Evolutionary conservation across 305 asterid species (phyloP), one percentile per base, ranked within the genome.

Genomic region (Plantago lanceolata): DNA sequence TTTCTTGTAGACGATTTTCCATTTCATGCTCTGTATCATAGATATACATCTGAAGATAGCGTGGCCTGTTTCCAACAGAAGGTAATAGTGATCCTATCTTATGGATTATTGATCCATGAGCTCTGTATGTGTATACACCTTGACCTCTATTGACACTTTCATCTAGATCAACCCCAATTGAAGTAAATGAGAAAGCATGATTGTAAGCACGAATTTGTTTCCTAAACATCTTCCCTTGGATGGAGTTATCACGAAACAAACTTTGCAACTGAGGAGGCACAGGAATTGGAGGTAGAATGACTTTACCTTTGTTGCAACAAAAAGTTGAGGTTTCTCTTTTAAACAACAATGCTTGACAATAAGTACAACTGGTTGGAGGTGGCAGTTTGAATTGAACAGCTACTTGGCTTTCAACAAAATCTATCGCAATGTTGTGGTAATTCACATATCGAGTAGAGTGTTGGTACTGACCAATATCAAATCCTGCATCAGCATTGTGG

Each of bases 171-270:
- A 33, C 48, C 28, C 48, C 62, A 3, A 57, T 31, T 4, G 26
- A 57, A 3, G 62, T 57, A 18, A 57, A 57, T 33, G 62, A 57
- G 16, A 57, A 57, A 6, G 31, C 21, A 19, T 57, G 62, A 33
- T 57, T 57, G 16, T 15, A 29, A 2, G 62, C 26, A 15, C 26
- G 62, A 1, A 57, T 57, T 6, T 57, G 29, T 31, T 33, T 28
- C 16, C 60, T 21, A 6, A 55, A 55, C 0, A 24, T 11, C 5
- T 37, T 1, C 12, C 43, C 43, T 11, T 55, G 19, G 14, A 0
- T 8, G 6, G 43, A 21, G 17, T 45, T 15, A n/a, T 45, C 50
- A 12, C 50, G 15, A n/a, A 45, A 45, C 12, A 45, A 15, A 2
- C 26, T 55, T 12, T 55, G 15, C 13, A 55, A 28, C 19, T 55